phyloP scores from a whole-genome alignment of 2,329 filamentous ascomycete species.

The Magnaporthiopsis rhizophila region DNA sequence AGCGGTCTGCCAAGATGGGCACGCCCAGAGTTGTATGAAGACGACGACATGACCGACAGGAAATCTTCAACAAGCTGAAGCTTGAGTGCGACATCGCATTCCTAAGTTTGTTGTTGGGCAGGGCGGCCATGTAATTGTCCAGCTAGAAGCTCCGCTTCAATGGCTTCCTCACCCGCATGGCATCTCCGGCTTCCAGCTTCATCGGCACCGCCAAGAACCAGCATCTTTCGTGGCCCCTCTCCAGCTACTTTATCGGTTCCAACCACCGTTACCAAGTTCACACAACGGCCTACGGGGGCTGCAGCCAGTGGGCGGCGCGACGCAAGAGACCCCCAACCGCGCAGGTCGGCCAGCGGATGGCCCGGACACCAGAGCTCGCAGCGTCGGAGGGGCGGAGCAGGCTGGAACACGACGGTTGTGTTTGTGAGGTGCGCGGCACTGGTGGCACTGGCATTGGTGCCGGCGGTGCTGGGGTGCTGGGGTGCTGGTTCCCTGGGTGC shows the following conservation, averaged over 20 bases:
- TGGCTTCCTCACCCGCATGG: conserved; percentile 49
- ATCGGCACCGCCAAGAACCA: conserved; percentile 30
- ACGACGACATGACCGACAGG: conserved; percentile 58
- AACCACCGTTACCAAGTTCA: conserved; percentile 48
- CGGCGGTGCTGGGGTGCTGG: no score
- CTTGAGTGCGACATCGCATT: conserved; percentile 65
- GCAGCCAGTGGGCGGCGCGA: no score
- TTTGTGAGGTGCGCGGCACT: no score
- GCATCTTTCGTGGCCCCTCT: conserved; percentile 67
- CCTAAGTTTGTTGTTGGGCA: neutral
- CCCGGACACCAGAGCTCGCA: no score
- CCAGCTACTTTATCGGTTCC: conserved; percentile 89
- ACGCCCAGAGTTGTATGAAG: conserved; percentile 50
- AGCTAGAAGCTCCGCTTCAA: conserved; percentile 32
- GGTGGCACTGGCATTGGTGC: no score
- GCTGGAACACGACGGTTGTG: no score
- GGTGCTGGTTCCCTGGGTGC: no score
- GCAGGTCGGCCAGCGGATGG: no score
- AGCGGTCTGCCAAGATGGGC: conserved; percentile 77
- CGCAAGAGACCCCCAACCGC: no score
- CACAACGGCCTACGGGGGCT: no score
- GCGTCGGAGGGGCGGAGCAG: no score
- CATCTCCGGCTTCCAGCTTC: conserved; percentile 36
- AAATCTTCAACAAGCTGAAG: conserved; percentile 47
- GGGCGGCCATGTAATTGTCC: no score